phyloP scores from a whole-genome alignment of 2,329 filamentous ascomycete genomes.

The Achaetomium macrosporum region DNA sequence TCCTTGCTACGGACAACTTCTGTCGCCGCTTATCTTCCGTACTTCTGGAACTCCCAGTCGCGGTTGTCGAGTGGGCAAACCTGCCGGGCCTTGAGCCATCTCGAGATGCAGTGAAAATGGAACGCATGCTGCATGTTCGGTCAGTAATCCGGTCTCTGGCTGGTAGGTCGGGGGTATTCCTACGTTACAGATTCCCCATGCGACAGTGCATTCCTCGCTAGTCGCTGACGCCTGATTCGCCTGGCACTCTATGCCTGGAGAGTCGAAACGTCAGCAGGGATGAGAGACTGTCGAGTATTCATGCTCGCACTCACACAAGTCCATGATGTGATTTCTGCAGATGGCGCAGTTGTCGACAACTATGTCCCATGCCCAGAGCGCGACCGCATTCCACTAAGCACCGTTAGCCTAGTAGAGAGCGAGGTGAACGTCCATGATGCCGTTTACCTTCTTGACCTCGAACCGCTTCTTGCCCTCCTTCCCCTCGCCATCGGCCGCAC shows the following conservation, averaged over 20 bases:
- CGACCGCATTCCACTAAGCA: constrained; percentile 89
- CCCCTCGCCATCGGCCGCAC: constrained; percentile 37
- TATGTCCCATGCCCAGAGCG: constrained; percentile 98
- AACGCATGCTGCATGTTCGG: constrained; percentile 74
- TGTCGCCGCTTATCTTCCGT: constrained; percentile 55
- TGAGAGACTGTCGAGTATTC: not conserved
- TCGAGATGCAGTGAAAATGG: constrained; percentile 98
- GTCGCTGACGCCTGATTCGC: constrained; percentile 97
- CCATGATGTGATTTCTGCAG: constrained; percentile 99
- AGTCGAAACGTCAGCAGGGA: constrained; percentile 11
- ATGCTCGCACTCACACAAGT: constrained; percentile 63
- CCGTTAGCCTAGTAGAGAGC: constrained; percentile 8
- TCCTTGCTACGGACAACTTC: not conserved
- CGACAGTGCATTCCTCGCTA: constrained; percentile 96
- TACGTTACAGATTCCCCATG: constrained; percentile 99
- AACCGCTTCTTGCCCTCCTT: constrained; percentile 81
- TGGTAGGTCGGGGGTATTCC: constrained; percentile 40
- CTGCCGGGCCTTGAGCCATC: constrained; percentile 98
- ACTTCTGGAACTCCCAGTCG: constrained; percentile 99
- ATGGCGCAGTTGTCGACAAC: constrained; percentile 99
- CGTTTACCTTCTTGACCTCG: constrained; percentile 89
- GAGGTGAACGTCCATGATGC: constrained; percentile 1
- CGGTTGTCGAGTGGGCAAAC: constrained; percentile 96
- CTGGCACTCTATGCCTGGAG: constrained; percentile 90
- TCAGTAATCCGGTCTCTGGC: constrained; percentile 6